These are phyloP conservation scores for Apophysomyces ossiformis DNA, from an alignment of 371 early-diverging fungal genomes.

Conservation along the genomic window DNA sequence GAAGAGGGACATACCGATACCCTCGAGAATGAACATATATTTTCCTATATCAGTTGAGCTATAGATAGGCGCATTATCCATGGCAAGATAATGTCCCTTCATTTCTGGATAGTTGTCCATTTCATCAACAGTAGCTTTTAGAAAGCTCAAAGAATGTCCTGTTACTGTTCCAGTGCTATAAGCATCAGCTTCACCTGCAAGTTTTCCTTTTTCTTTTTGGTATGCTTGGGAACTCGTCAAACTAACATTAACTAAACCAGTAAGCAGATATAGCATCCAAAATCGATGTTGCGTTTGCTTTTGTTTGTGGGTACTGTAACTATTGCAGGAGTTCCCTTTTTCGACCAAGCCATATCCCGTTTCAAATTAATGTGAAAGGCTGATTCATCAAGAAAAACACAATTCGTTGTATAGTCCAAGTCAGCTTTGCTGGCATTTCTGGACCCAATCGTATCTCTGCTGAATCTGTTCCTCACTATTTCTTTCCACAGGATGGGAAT, in stretches of 20 bases:
- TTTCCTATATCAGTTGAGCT: slow-evolving; percentile 19
- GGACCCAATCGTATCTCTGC: slow-evolving; percentile 23
- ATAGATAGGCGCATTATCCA: slow-evolving; percentile 33
- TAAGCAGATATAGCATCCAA: slow-evolving; percentile 18
- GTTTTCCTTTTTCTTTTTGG: slow-evolving; percentile 16
- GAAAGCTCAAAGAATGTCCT: slow-evolving; percentile 17
- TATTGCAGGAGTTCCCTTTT: slow-evolving; percentile 23
- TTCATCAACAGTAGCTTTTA: slow-evolving; percentile 24
- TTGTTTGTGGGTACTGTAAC: slow-evolving; percentile 21
- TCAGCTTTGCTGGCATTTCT: slow-evolving; percentile 32
- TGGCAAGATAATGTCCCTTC: slow-evolving; percentile 34
- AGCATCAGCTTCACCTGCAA: slow-evolving; percentile 8
- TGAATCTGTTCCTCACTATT: slow-evolving; percentile 23
- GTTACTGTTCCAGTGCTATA: slow-evolving; percentile 20
- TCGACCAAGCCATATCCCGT: slow-evolving; percentile 30
- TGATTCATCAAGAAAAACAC: slow-evolving; percentile 24
- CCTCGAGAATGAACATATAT: slow-evolving; percentile 25
- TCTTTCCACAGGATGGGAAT: slow-evolving; percentile 1
- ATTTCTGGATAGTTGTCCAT: slow-evolving; percentile 37
- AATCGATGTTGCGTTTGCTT: slow-evolving; percentile 22
- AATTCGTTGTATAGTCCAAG: slow-evolving; percentile 17
- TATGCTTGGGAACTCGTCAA: slow-evolving; percentile 15
- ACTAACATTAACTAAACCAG: slow-evolving; percentile 1
- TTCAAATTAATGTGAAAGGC: slow-evolving; percentile 23
- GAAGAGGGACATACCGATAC: neutral